Evolutionary conservation across 305 asterid species (phyloP).

Genomic region (Rubia balearica): DNA sequence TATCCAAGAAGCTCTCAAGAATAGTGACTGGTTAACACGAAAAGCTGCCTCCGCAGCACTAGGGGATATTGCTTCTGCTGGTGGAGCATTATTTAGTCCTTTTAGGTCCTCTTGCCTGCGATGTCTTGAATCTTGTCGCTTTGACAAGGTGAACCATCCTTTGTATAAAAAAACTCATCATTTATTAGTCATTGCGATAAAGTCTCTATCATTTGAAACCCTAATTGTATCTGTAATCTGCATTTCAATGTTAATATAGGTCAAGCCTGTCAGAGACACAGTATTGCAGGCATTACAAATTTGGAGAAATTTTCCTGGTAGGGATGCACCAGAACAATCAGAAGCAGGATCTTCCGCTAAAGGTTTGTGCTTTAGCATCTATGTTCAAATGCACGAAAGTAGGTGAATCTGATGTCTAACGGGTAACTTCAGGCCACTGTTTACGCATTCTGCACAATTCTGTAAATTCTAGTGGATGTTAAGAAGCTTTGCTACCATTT

Average conservation of each 20-base stretch:
- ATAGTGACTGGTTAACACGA: constrained; percentile 84
- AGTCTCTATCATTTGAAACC: constrained; percentile 19
- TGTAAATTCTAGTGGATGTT: background rate
- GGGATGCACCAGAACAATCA: constrained; percentile 75
- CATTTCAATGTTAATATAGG: constrained; percentile 36
- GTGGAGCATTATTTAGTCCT: constrained; percentile 58
- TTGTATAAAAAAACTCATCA: background rate
- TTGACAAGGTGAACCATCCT: constrained; percentile 63
- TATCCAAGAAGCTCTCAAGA: constrained; percentile 82
- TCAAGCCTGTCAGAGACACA: constrained; percentile 87
- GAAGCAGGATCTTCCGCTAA: constrained; percentile 83
- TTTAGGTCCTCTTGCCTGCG: constrained; percentile 62
- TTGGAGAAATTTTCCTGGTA: constrained; percentile 74
- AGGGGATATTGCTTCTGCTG: constrained; percentile 79
- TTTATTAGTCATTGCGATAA: constrained; percentile 15
- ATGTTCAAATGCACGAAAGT: background rate
- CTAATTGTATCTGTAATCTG: constrained; percentile 17
- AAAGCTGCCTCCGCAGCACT: constrained; percentile 82
- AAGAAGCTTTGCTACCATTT: background rate
- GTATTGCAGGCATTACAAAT: constrained; percentile 85
- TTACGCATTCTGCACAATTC: background rate
- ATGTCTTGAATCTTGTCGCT: constrained; percentile 84
- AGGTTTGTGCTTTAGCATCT: constrained; percentile 35
- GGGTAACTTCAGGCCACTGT: background rate
- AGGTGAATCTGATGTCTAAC: background rate